phyloP scores from a whole-genome alignment of 2,329 filamentous ascomycete genomes.

The Botryosphaeria agaves region DNA sequence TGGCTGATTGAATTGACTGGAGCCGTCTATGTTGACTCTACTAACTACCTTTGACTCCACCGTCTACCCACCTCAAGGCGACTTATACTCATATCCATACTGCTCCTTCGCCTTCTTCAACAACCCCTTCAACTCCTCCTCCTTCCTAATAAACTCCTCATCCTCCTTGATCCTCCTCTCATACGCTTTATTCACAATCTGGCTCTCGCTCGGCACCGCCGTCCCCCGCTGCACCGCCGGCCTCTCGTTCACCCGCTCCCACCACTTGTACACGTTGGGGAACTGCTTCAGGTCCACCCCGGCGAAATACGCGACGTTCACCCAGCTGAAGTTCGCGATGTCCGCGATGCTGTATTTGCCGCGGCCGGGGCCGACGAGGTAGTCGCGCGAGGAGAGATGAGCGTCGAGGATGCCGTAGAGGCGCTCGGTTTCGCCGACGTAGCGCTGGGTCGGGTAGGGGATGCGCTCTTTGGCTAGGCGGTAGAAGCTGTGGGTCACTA shows the following conservation, averaged over 20 bases:
- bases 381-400: conserved; percentile 22
- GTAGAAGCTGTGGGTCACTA: no score
- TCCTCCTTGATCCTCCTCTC: conserved; percentile 26
- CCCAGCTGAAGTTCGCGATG: conserved; percentile 27
- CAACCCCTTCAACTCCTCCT: conserved; percentile 19
- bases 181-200: conserved; percentile 24
- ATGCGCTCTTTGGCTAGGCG: conserved; percentile 25
- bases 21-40: no score
- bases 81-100: conserved; percentile 27
- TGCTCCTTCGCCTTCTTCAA: conserved; percentile 25
- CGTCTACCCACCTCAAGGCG: no score
- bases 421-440: conserved; percentile 29
- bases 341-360: conserved; percentile 29
- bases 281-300: conserved; percentile 24
- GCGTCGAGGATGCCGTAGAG: conserved; percentile 26
- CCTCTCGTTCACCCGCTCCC: conserved; percentile 21
- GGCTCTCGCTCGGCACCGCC: conserved; percentile 17
- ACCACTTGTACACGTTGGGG: conserved; percentile 26
- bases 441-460: conserved; percentile 26
- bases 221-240: conserved; percentile 24
- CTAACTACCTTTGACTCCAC: no score
- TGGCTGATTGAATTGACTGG: no score
- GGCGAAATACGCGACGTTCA: conserved; percentile 21
- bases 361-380: conserved; percentile 25
- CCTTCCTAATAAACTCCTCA: conserved; percentile 28